phyloP scores from a whole-genome alignment of 371 early-diverging fungal species.

The Mortierella sp. region DNA sequence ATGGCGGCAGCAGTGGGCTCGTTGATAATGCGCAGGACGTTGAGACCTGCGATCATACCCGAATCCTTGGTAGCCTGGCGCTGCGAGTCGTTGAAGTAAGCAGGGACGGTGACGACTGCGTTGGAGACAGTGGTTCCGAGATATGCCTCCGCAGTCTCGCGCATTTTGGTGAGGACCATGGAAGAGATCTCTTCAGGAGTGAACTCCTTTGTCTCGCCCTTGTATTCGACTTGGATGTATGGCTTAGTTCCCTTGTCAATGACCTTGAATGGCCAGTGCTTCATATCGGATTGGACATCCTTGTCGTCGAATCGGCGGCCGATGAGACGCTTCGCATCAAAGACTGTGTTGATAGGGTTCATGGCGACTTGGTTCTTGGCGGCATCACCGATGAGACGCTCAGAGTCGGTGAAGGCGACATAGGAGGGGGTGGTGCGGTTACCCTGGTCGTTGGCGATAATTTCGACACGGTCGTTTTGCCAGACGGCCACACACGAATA shows the following conservation, averaged over 20 bases:
- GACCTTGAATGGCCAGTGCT: slow-evolving; percentile 94
- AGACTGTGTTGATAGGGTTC: slow-evolving; percentile 93
- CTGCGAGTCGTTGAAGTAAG: slow-evolving; percentile 97
- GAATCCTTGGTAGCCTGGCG: slow-evolving; percentile 99
- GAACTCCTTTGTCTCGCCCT: slow-evolving; percentile 91
- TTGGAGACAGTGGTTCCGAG: slow-evolving; percentile 90
- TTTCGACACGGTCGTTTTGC: slow-evolving; percentile 97
- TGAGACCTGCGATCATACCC: slow-evolving; percentile 94
- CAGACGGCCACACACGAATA: slow-evolving; percentile 99
- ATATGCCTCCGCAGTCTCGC: slow-evolving; percentile 96
- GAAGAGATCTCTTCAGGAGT: slow-evolving; percentile 98
- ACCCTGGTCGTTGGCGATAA: slow-evolving; percentile 98
- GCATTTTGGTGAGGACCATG: slow-evolving; percentile 97
- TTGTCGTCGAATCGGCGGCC: slow-evolving; percentile 93
- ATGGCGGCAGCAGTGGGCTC: slow-evolving; percentile 99
- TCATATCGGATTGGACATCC: slow-evolving; percentile 94
- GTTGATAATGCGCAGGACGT: slow-evolving; percentile 97
- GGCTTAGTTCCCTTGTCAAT: slow-evolving; percentile 88
- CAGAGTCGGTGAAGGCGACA: slow-evolving; percentile 93
- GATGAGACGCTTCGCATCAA: slow-evolving; percentile 97
- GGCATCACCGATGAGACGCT: slow-evolving; percentile 95
- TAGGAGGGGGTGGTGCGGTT: slow-evolving; percentile 97
- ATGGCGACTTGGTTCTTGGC: slow-evolving; percentile 95
- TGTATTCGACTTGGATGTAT: slow-evolving; percentile 85
- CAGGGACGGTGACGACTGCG: slow-evolving; percentile 98